Conservation (phyloP, 164 flowering plant species). For the Litsea cubeba region DNA sequence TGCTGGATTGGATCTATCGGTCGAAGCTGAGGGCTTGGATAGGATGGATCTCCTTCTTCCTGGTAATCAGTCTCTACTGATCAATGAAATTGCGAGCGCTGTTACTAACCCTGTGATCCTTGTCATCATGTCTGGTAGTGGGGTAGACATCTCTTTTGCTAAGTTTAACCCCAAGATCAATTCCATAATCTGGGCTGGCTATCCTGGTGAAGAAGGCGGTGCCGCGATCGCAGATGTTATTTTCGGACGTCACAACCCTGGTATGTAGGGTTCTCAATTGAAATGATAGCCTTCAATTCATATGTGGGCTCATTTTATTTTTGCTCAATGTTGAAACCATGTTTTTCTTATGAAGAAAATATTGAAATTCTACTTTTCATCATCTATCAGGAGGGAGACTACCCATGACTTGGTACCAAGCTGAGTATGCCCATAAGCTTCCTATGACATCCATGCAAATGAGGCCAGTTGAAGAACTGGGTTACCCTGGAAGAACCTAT, state of each 20-base stretch:
- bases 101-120: slow-evolving; percentile 28
- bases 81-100: slow-evolving; percentile 23
- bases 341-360: background rate
- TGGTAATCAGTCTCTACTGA: slow-evolving; percentile 26
- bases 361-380: slow-evolving; percentile 15
- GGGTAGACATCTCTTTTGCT: slow-evolving; percentile 52
- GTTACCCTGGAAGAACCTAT: slow-evolving; percentile 80
- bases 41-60: slow-evolving; percentile 34
- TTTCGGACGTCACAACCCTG: slow-evolving; percentile 13
- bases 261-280: slow-evolving; percentile 10
- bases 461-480: slow-evolving; percentile 39
- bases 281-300: background rate
- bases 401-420: slow-evolving; percentile 82
- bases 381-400: slow-evolving; percentile 48
- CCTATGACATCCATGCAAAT: slow-evolving; percentile 75
- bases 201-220: slow-evolving; percentile 48
- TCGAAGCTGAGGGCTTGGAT: slow-evolving; percentile 37
- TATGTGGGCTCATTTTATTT: background rate
- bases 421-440: slow-evolving; percentile 41
- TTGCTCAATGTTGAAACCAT: background rate
- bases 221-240: slow-evolving; percentile 30
- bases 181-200: slow-evolving; percentile 45
- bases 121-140: slow-evolving; percentile 35
- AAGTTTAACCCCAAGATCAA: slow-evolving; percentile 21
- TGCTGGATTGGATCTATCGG: slow-evolving; percentile 36